Evolutionary conservation across 2,329 filamentous ascomycete species (phyloP), one percentile per base, ranked within the genome.

Genomic region (Clarireedia paspali): DNA sequence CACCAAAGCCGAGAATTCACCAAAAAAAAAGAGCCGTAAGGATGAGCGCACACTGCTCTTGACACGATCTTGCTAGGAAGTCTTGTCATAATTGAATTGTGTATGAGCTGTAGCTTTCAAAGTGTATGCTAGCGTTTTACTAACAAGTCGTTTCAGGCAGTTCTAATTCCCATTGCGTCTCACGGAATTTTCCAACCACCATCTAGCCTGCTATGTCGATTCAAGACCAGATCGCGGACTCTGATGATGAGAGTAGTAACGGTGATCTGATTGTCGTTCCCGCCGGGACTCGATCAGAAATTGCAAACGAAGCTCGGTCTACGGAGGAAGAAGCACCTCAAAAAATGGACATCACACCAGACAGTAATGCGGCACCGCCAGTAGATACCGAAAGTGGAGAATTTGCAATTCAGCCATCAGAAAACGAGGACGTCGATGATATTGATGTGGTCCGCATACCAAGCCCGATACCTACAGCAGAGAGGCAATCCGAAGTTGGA

Each of bases 381-480:
- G 15, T 17, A 42, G 39, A 10, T 17, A 20, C n/a, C 7, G 15
- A 42, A 20, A 5, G 14, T 2, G 39, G 17, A 17, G 39, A 6
- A 42, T 5, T 42, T 42, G 20, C 10, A 23, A 23, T 4, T 20
- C 39, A 44, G 17, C 6, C n/a, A 44, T 44, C 5, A 17, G 17
- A 20, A 17, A 20, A 44, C 2, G 40, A 44, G 3, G 58, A 62
- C 23, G 55, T 51, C 20, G 63, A 58, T 6, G 58, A 61, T 7
- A 23, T 23, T 9, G 61, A 62, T n/a, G 4, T 56, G 5, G 7
- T 55, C 26, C 57, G 40, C n/a, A 59, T 59, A 10, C 60, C 60
- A 39, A 47, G 55, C 44, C 44, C 38, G 47, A 45, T 51, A 2
- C 42, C 42, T 23, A 34, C 44, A 20, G 47, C 49, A 12, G 50